phyloP scores from a whole-genome alignment of 1,284 basidiomycete genomes.

The Malassezia brasiliensis region DNA sequence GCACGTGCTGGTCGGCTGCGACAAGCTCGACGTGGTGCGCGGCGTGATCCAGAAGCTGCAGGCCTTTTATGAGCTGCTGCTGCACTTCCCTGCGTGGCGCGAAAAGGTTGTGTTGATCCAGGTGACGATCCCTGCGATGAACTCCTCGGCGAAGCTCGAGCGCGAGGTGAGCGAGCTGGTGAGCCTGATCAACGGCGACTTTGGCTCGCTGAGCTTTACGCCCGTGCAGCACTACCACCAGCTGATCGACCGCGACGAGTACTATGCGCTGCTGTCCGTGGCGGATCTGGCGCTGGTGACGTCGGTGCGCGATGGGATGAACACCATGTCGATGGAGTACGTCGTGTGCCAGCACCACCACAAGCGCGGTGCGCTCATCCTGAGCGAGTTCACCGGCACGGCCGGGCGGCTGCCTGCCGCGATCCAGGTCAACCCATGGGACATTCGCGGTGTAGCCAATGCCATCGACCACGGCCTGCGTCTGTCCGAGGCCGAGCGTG shows the following conservation, averaged over 20 bases:
- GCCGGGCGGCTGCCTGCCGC: conserved; percentile 74
- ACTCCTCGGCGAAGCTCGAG: conserved; percentile 87
- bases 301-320: conserved; percentile 93
- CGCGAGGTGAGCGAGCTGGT: conserved; percentile 88
- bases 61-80: conserved; percentile 87
- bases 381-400: conserved; percentile 97
- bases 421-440: conserved; percentile 67
- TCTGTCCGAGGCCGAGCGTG: conserved; percentile 72
- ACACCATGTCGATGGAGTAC: conserved; percentile 91
- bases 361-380: conserved; percentile 67
- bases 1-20: conserved; percentile 97
- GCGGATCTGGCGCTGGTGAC: conserved; percentile 94
- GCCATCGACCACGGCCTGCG: conserved; percentile 80
- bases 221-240: conserved; percentile 99
- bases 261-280: conserved; percentile 88
- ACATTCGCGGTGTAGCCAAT: conserved; percentile 73
- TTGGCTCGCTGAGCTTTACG: conserved; percentile 87
- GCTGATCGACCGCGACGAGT: conserved; percentile 85
- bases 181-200: conserved; percentile 91
- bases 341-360: conserved; percentile 79
- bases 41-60: conserved; percentile 94
- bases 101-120: conserved; percentile 66
- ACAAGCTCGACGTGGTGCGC: conserved; percentile 96
- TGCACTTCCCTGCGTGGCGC: conserved; percentile 90
- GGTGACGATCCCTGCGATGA: conserved; percentile 88